Evolutionary conservation across 2,329 filamentous ascomycete species (phyloP).

Genomic region (Aspergillus niger): DNA sequence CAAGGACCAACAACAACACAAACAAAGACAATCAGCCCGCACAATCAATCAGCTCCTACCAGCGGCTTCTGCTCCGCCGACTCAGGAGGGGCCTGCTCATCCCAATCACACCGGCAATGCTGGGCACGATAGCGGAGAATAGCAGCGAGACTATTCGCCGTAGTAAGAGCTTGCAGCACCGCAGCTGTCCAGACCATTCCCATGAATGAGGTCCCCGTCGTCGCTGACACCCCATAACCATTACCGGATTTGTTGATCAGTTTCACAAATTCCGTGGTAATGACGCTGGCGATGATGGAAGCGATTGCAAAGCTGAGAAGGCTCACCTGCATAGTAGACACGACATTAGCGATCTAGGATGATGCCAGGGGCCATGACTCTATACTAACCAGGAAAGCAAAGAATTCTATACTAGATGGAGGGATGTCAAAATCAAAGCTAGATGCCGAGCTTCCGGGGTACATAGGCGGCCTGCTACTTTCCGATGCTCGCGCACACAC

Average conservation of each 20-base stretch:
- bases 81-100: not conserved
- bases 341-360: not conserved
- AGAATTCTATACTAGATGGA: not conserved
- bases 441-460: not conserved
- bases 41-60: not conserved
- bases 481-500: not conserved
- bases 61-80: constrained; percentile 8
- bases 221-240: not conserved
- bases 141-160: not conserved
- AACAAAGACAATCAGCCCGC: no score
- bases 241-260: constrained; percentile 6
- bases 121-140: not conserved
- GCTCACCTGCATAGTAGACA: not conserved
- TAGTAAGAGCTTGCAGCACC: constrained; percentile 4
- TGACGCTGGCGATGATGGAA: constrained; percentile 7
- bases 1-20: no score
- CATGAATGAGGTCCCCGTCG: not conserved
- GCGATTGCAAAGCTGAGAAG: not conserved
- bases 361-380: not conserved
- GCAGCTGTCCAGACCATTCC: constrained; percentile 12
- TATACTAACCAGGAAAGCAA: not conserved
- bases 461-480: not conserved
- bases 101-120: not conserved
- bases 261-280: constrained; percentile 8
- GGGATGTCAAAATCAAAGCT: not conserved